Evolutionary conservation across 2,329 filamentous ascomycete genomes (phyloP).

Genomic region (Verticillium zaregamsianum): DNA sequence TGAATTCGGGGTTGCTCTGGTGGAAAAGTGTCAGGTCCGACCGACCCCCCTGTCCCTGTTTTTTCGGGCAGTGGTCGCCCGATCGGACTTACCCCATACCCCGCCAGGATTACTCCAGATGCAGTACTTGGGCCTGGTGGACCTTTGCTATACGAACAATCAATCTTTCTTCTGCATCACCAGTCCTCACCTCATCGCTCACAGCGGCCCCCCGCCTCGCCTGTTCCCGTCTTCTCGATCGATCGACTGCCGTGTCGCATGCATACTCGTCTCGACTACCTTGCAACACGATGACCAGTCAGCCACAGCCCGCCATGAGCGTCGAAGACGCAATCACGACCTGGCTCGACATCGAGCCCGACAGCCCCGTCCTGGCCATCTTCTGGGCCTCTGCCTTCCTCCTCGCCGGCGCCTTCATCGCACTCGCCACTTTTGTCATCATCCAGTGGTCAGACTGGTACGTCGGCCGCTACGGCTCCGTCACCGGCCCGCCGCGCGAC

Average conservation of each 20-base stretch:
- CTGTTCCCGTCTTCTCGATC: too few relatives aligned
- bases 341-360: background rate
- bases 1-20: background rate
- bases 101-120: background rate
- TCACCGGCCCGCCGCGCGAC: background rate
- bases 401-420: background rate
- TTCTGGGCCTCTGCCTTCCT: background rate
- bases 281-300: background rate
- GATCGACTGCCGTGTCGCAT: too few relatives aligned
- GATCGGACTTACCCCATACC: background rate
- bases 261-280: too few relatives aligned
- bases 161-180: too few relatives aligned
- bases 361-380: background rate
- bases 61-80: background rate
- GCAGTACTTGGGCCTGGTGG: too few relatives aligned
- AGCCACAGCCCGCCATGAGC: background rate
- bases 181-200: too few relatives aligned
- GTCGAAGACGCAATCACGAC: background rate
- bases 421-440: background rate
- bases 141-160: too few relatives aligned
- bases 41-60: background rate
- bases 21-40: background rate
- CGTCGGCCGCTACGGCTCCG: background rate
- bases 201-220: too few relatives aligned
- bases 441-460: background rate